These are phyloP conservation scores for Arthrobotrys musiformis DNA, from an alignment of 2,329 filamentous ascomycete species.

Conservation along the genomic window DNA sequence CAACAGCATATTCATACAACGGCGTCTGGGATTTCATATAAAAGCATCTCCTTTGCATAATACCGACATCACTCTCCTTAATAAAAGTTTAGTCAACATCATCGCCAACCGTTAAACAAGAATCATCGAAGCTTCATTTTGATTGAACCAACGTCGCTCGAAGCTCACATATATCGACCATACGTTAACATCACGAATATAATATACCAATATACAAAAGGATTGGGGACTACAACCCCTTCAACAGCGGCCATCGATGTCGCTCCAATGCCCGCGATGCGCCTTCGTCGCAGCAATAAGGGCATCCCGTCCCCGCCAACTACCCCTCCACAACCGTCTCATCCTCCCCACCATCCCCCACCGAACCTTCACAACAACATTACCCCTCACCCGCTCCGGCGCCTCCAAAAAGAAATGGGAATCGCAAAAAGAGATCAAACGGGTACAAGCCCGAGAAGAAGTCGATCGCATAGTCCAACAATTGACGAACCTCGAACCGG, in stretches of 20 bases:
- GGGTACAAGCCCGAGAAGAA: background rate
- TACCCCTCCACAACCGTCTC: conserved; percentile 24
- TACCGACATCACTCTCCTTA: background rate
- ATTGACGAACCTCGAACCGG: no score
- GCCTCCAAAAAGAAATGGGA: background rate
- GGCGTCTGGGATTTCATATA: background rate
- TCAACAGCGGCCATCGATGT: conserved; percentile 34
- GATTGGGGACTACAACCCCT: background rate
- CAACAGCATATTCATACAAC: background rate
- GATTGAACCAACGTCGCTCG: no score
- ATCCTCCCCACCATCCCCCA: background rate
- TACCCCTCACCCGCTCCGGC: background rate
- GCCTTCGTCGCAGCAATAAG: conserved; percentile 27
- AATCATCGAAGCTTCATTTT: background rate
- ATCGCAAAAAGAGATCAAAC: no score
- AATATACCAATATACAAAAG: background rate
- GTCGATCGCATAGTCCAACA: no score
- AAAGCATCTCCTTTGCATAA: background rate
- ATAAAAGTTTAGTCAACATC: background rate
- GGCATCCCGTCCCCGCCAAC: conserved; percentile 14
- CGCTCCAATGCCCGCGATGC: conserved; percentile 47
- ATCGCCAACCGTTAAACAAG: background rate
- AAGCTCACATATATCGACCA: background rate
- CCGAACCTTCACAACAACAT: conserved; percentile 31
- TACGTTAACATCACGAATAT: background rate